Percentiles rank a stretch among this genome's conserved stretches.
These are phyloP conservation scores for Fusarium luffae DNA, from an alignment of 2,329 filamentous ascomycete genomes.

Conservation along the genomic window DNA sequence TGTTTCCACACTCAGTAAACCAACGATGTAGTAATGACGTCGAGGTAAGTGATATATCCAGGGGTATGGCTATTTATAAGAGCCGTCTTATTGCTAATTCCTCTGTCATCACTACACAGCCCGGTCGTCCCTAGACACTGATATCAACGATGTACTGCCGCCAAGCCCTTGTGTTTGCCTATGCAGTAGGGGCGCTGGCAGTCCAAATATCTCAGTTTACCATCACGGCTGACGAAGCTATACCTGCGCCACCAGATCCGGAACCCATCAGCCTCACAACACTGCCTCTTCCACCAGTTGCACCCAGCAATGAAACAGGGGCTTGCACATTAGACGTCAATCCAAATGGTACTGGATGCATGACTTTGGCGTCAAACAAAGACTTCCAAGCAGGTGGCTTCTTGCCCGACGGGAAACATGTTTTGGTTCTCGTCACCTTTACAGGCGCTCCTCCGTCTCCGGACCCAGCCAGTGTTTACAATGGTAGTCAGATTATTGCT, in stretches of 20 bases:
- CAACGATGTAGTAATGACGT: too few species aligned
- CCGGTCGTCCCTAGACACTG: too few species aligned
- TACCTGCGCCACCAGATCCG: not conserved
- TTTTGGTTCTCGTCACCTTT: constrained; percentile 54
- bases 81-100: too few species aligned
- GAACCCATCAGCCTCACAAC: constrained; percentile 7
- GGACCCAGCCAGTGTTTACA: constrained; percentile 54
- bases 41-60: too few species aligned
- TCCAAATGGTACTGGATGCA: constrained; percentile 11
- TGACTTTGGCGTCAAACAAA: not conserved
- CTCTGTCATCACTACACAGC: too few species aligned
- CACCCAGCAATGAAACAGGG: not conserved
- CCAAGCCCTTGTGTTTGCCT: not conserved
- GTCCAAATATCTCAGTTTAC: not conserved
- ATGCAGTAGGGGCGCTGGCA: not conserved
- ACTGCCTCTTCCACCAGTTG: constrained; percentile 16
- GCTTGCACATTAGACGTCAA: constrained; percentile 1
- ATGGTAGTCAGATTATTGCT: constrained; percentile 55
- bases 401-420: constrained; percentile 56
- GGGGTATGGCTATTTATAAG: too few species aligned
- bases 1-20: rapidly evolving
- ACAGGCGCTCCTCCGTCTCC: constrained; percentile 54
- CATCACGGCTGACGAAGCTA: not conserved
- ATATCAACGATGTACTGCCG: not conserved
- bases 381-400: constrained; percentile 44